These are phyloP conservation scores for Protomyces gravidus DNA, from an alignment of 1,139 yeast genomes.

Conservation along the genomic window DNA sequence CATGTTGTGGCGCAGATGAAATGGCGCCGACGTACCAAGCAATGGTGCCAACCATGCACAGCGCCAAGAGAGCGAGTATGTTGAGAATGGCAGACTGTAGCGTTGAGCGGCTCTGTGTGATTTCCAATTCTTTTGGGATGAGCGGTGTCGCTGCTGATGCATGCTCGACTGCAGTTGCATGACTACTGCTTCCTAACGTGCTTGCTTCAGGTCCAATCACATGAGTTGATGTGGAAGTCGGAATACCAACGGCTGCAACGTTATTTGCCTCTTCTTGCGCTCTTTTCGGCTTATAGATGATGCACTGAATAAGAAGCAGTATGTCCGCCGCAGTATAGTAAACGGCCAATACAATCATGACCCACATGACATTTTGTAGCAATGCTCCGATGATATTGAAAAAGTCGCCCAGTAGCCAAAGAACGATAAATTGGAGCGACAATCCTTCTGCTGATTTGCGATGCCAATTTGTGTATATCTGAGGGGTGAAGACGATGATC, in stretches of 20 bases:
- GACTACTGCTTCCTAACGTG: neutral
- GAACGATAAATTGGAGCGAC: slow-evolving; percentile 61
- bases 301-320: slow-evolving; percentile 57
- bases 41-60: slow-evolving; percentile 59
- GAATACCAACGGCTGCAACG: slow-evolving; percentile 3
- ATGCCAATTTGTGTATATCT: slow-evolving; percentile 76
- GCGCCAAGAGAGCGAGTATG: slow-evolving; percentile 41
- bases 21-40: slow-evolving; percentile 64
- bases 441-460: slow-evolving; percentile 74
- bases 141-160: slow-evolving; percentile 33
- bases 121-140: slow-evolving; percentile 10
- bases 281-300: slow-evolving; percentile 44
- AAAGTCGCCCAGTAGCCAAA: slow-evolving; percentile 73
- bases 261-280: slow-evolving; percentile 7
- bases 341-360: slow-evolving; percentile 69
- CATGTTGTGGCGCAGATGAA: slow-evolving; percentile 54
- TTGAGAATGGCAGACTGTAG: slow-evolving; percentile 5
- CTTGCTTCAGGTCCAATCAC: slow-evolving; percentile 31
- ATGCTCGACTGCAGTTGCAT: slow-evolving; percentile 36
- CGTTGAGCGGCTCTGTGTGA: slow-evolving; percentile 1
- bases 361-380: slow-evolving; percentile 68
- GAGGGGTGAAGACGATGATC: slow-evolving; percentile 76
- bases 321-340: slow-evolving; percentile 87
- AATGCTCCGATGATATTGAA: slow-evolving; percentile 64
- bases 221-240: slow-evolving; percentile 13